A percentile compares a stretch with the other conserved stretches of the same genome.
Evolutionary conservation across 1,284 basidiomycete genomes (phyloP).

Genomic region (Leccinum angustisporum): DNA sequence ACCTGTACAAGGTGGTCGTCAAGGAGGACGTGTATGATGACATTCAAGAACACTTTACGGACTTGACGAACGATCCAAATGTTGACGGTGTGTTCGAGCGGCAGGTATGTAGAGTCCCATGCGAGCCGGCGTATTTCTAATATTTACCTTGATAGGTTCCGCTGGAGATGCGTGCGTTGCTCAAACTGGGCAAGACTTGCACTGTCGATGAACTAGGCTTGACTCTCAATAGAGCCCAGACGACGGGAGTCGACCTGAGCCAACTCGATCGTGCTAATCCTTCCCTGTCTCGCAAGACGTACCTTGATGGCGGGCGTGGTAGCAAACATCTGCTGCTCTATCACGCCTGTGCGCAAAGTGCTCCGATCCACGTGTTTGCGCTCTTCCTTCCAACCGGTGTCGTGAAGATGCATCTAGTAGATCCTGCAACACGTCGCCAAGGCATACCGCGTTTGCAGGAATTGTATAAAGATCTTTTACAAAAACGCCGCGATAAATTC

Average conservation of each 20-base stretch:
- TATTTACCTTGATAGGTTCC: slow-evolving; percentile 62
- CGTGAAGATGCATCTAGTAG: slow-evolving; percentile 87
- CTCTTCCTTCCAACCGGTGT: slow-evolving; percentile 78
- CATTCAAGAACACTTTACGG: slow-evolving; percentile 88
- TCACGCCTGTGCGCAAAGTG: slow-evolving; percentile 75
- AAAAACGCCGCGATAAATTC: slow-evolving; percentile 45
- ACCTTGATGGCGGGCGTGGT: slow-evolving; percentile 75
- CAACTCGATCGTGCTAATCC: slow-evolving; percentile 72
- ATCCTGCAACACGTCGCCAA: slow-evolving; percentile 84
- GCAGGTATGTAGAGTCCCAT: slow-evolving; percentile 56
- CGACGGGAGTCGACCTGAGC: slow-evolving; percentile 80
- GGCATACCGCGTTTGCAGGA: slow-evolving; percentile 76
- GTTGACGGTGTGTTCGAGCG: slow-evolving; percentile 96
- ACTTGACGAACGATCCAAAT: slow-evolving; percentile 90
- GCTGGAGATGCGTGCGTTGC: slow-evolving; percentile 77
- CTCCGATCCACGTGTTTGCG: slow-evolving; percentile 86
- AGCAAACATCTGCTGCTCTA: slow-evolving; percentile 91
- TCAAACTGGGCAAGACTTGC: slow-evolving; percentile 87
- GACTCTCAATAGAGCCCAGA: slow-evolving; percentile 84
- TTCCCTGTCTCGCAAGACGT: slow-evolving; percentile 64
- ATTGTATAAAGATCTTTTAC: slow-evolving; percentile 60
- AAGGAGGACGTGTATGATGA: slow-evolving; percentile 84
- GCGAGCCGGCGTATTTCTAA: slow-evolving; percentile 5
- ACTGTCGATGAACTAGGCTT: slow-evolving; percentile 64
- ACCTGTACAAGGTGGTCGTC: slow-evolving; percentile 86